Conservation (phyloP, 1,284 basidiomycete genomes). For the Tausonia pullulans region DNA sequence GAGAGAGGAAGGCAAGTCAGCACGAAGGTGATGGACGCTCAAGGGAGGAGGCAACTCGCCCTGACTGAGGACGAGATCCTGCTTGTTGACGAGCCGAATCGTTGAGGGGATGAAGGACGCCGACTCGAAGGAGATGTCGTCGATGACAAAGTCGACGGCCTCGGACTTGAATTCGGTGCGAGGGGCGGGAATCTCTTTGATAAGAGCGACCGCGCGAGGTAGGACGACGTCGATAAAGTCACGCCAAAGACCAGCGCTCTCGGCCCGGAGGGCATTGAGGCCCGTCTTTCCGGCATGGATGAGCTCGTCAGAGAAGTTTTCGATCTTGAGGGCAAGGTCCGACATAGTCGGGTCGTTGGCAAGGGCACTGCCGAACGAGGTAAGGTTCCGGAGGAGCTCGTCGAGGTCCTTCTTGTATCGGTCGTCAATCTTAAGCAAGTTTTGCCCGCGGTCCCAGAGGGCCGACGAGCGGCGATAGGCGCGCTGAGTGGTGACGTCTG, state of each 20-base stretch:
- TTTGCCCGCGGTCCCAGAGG: slow-evolving; percentile 34
- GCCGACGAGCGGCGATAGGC: slow-evolving; percentile 31
- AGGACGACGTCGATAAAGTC: slow-evolving; percentile 37
- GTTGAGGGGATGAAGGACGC: slow-evolving; percentile 39
- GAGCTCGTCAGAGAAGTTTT: slow-evolving; percentile 33
- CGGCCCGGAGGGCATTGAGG: slow-evolving; percentile 24
- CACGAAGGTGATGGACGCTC: too few relatives aligned
- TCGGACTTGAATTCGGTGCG: slow-evolving; percentile 37
- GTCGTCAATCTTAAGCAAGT: slow-evolving; percentile 29
- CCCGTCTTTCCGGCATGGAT: slow-evolving; percentile 29
- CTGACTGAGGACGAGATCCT: slow-evolving; percentile 37
- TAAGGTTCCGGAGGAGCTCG: slow-evolving; percentile 31
- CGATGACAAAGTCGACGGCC: slow-evolving; percentile 36
- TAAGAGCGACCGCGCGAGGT: slow-evolving; percentile 34
- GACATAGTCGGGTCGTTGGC: slow-evolving; percentile 29
- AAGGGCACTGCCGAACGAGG: slow-evolving; percentile 32
- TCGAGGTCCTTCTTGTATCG: slow-evolving; percentile 31
- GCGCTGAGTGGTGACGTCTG: slow-evolving; percentile 29
- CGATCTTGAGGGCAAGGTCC: slow-evolving; percentile 32
- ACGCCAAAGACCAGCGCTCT: slow-evolving; percentile 32
- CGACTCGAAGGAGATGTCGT: slow-evolving; percentile 34
- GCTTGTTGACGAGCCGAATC: slow-evolving; percentile 35
- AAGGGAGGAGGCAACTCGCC: slow-evolving; percentile 16
- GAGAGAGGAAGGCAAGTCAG: too few relatives aligned
- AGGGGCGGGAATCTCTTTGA: slow-evolving; percentile 39